Evolutionary conservation across 192 early-diverging fungal genomes (phyloP).

Genomic region (Entomortierella chlamydospora): DNA sequence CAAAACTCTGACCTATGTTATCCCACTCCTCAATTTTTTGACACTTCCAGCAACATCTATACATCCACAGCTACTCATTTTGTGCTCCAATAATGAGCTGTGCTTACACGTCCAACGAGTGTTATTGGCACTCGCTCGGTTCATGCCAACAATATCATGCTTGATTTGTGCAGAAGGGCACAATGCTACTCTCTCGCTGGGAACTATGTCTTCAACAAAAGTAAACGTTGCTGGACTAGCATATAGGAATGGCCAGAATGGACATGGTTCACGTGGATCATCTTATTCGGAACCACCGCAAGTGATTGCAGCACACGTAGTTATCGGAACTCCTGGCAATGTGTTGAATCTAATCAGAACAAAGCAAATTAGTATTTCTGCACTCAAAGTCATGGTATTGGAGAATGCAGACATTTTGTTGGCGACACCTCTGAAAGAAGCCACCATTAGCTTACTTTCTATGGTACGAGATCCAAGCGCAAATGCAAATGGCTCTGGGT

Average conservation of each 20-base stretch:
- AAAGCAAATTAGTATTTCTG: conserved; percentile 30
- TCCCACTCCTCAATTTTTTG: conserved; percentile 39
- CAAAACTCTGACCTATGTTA: conserved; percentile 48
- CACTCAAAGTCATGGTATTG: conserved; percentile 46
- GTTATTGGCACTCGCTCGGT: conserved; percentile 41
- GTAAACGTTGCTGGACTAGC: conserved; percentile 20
- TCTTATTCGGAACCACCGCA: not conserved
- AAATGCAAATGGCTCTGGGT: not conserved
- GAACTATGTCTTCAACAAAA: conserved; percentile 46
- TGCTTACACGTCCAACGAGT: conserved; percentile 52
- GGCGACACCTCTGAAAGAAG: conserved; percentile 37
- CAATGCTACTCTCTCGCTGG: conserved; percentile 39
- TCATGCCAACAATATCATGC: conserved; percentile 54
- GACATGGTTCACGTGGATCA: conserved; percentile 1
- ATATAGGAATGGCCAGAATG: not conserved
- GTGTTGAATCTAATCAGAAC: conserved; percentile 36
- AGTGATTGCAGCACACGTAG: conserved; percentile 47
- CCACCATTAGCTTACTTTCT: conserved; percentile 39
- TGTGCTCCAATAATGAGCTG: conserved; percentile 46
- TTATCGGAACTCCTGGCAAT: conserved; percentile 45
- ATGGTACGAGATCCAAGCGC: conserved; percentile 33
- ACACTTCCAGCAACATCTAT: conserved; percentile 49
- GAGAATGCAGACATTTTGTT: conserved; percentile 49
- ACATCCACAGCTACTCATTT: conserved; percentile 43
- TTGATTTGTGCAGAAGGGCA: conserved; percentile 45